These are phyloP conservation scores for Ogataea henricii DNA, from an alignment of 805 yeast genomes.

Conservation along the genomic window DNA sequence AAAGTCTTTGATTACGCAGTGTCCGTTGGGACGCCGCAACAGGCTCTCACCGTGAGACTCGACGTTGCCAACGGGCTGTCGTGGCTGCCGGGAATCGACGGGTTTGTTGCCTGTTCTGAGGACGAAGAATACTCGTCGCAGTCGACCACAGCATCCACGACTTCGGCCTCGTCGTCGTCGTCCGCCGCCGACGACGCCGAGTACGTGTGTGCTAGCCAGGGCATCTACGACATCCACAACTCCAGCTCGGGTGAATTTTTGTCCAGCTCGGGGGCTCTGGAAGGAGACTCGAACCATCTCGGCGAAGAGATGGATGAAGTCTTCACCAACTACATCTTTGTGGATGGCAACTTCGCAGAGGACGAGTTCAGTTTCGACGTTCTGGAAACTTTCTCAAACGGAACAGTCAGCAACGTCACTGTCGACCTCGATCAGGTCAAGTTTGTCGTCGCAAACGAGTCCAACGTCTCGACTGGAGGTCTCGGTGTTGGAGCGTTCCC, in stretches of 20 bases:
- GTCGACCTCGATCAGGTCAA: slow-evolving; percentile 29
- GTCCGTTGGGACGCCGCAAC: slow-evolving; percentile 29
- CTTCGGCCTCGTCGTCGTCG: slow-evolving; percentile 5
- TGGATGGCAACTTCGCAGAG: slow-evolving; percentile 28
- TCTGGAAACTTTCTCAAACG: slow-evolving; percentile 8
- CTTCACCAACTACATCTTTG: slow-evolving; percentile 25
- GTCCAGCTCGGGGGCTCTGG: slow-evolving; percentile 2
- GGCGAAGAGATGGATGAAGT: slow-evolving; percentile 18
- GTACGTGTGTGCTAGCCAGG: slow-evolving; percentile 28
- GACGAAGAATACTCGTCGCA: background rate
- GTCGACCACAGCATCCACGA: background rate
- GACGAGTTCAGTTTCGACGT: slow-evolving; percentile 27
- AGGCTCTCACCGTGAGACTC: slow-evolving; percentile 28
- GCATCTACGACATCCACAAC: slow-evolving; percentile 26
- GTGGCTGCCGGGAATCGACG: slow-evolving; percentile 33
- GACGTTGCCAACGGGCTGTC: slow-evolving; percentile 33
- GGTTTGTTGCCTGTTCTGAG: slow-evolving; percentile 25
- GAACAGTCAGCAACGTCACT: slow-evolving; percentile 5
- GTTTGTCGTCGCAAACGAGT: slow-evolving; percentile 41
- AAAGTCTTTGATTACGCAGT: slow-evolving; percentile 29
- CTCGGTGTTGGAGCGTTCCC: slow-evolving; percentile 46
- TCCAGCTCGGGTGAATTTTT: slow-evolving; percentile 23
- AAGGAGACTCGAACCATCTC: slow-evolving; percentile 1
- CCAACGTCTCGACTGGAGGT: slow-evolving; percentile 43
- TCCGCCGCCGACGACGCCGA: background rate